Evolutionary conservation across 139 green algal genomes (phyloP), one percentile per base, ranked within the genome.

Genomic region (Nannochloris sp.): DNA sequence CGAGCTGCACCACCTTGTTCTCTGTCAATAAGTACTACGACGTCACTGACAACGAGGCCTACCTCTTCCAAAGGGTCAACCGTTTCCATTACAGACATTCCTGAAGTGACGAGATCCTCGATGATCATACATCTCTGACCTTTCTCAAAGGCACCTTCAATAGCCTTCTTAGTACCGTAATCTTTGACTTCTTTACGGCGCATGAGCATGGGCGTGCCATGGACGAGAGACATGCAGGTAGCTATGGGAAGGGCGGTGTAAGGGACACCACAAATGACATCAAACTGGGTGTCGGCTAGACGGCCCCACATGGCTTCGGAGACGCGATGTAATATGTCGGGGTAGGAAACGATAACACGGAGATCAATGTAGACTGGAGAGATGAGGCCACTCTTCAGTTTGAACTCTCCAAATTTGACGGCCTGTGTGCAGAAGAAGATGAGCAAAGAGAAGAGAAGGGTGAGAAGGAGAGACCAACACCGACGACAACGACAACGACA

Each of bases 181-280:
- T 97, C 94, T 73, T 97, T 97, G 10, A 95, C 86, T 79, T 97
- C 90, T 72, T 97, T 97, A 32, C 90, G 68, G 24, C 87, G 71
- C 87, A 97, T 97, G 27, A 96, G 69, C 94, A 99, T 99, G 31
- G 88, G 87, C 33, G 84, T 75, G 15, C 78, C 80, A 66, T 94
- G 88, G 69, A 79, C 66, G 39, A 97, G 82, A 0, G 81, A 89
- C 83, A 99, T 98, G 78, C 74, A 87, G 29, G 94, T 98, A 34
- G 94, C 94, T 63, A 99, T 99, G 64, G 94, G 94, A 45, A 99
- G 85, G 0, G 94, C 94, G 3, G 94, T 99, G 88, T 99, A 99
- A 14, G 94, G 94, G 70, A 99, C 94, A 44, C 94, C 94, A 72
- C 94, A 99, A 64, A 98, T 95, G 54, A 95, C 83, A 70, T 98